Conservation (phyloP, 192 early-diverging fungal genomes). For the Podila epigama region DNA sequence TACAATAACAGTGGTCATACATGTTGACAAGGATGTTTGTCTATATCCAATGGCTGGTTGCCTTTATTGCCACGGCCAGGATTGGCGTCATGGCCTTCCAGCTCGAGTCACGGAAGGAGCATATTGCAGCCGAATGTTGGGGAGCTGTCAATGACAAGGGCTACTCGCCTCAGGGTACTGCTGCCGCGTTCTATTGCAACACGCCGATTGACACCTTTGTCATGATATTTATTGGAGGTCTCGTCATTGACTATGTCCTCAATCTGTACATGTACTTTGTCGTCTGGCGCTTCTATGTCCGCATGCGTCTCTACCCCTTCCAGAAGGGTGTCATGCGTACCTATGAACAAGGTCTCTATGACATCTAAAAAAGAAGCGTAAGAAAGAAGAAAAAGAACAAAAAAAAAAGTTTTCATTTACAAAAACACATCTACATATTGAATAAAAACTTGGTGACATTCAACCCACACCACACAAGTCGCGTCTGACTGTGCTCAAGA, state of each 20-base stretch:
- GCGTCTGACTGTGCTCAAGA: neutral
- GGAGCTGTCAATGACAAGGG: constrained; percentile 42
- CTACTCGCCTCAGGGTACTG: constrained; percentile 32
- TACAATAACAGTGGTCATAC: constrained; percentile 35
- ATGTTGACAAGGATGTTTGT: constrained; percentile 49
- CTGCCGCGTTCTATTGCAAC: constrained; percentile 42
- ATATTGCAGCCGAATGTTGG: constrained; percentile 27
- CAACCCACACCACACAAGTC: neutral
- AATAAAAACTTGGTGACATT: neutral
- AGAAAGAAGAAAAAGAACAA: neutral
- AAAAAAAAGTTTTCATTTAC: too few relatives aligned
- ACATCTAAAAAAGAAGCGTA: constrained; percentile 2
- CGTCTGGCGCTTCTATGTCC: constrained; percentile 42
- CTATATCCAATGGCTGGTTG: constrained; percentile 30
- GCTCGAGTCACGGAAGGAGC: constrained; percentile 28
- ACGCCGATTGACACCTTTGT: constrained; percentile 37
- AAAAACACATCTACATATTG: too few relatives aligned
- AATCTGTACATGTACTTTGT: constrained; percentile 52
- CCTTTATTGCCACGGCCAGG: constrained; percentile 23
- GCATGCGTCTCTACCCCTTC: constrained; percentile 47
- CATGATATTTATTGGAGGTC: constrained; percentile 30
- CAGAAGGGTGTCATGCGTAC: constrained; percentile 19
- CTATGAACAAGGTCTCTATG: constrained; percentile 43
- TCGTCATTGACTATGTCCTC: constrained; percentile 38
- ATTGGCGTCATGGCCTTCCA: constrained; percentile 47